Percentiles rank a stretch among this genome's conserved stretches.
phyloP scores from a whole-genome alignment of 2,329 filamentous ascomycete species.

The Amauroascus verrucosus region DNA sequence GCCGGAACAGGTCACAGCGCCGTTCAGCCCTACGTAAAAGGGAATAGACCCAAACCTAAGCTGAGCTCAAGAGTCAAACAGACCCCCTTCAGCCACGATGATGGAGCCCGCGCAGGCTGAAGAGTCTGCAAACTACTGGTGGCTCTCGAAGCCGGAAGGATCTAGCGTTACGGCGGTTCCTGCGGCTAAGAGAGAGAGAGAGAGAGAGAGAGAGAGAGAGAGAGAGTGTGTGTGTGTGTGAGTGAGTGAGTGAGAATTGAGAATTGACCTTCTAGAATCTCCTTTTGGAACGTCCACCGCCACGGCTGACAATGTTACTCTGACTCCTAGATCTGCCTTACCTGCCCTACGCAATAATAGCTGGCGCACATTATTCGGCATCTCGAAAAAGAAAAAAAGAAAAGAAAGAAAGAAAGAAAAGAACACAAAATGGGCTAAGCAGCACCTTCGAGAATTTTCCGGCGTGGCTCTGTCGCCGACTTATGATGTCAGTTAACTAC shows the following conservation, averaged over 20 bases:
- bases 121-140: too few relatives aligned
- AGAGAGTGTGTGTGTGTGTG: too few relatives aligned
- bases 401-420: too few relatives aligned
- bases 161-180: not conserved
- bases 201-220: too few relatives aligned
- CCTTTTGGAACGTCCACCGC: not conserved
- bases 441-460: too few relatives aligned
- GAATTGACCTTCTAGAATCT: not conserved
- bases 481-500: too few relatives aligned
- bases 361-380: too few relatives aligned
- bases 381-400: too few relatives aligned
- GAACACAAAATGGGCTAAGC: too few relatives aligned
- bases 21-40: conserved; percentile 2
- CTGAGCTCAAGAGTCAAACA: not conserved
- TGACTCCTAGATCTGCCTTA: not conserved
- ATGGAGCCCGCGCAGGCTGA: not conserved
- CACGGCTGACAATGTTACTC: not conserved
- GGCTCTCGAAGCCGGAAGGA: not conserved
- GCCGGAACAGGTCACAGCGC: conserved; percentile 1
- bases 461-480: too few relatives aligned
- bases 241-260: too few relatives aligned
- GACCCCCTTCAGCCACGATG: not conserved
- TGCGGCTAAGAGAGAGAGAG: not conserved
- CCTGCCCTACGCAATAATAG: not conserved
- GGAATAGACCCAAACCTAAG: not conserved